Evolutionary conservation across 257 asterid genomes (phyloP), one percentile per base, ranked within the genome.

Genomic region (Penstemon davidsonii): DNA sequence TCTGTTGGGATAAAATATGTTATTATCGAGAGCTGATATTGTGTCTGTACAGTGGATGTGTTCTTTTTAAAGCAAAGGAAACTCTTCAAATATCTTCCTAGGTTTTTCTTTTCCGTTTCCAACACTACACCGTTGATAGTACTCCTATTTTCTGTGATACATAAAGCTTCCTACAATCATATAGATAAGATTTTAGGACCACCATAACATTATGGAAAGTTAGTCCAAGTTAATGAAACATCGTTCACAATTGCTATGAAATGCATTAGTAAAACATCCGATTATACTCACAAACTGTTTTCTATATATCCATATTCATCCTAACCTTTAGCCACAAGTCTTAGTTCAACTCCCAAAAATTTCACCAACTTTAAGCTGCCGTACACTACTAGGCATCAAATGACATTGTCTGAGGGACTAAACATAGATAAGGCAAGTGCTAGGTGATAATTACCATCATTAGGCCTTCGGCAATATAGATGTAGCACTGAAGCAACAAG

Each of bases 381-480:
- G 19, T 60, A 40, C 67, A 53, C 45, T 46, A 53, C 5, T 19
- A 73, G 50, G 44, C 71, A 64, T 46, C 41, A 50, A 63, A 70
- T 10, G 55, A 9, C 53, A 72, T 50, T 25, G 51, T 38, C 38
- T 50, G 54, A 4, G 13, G 47, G 19, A 6, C 60, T 6, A 33
- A 44, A 65, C 47, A 70, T 43, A 40, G 51, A 57, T 45, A 25
- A 18, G 53, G 56, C 18, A 67, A 18, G 38, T n/a, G 12, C 44
- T 61, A 74, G 19, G 76, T 19, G 77, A 67, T 40, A 69, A 58
- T 81, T 90, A 91, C 99, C 99, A 88, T 84, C 82, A 89, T 84
- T 71, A 94, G 96, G 70, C 97, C 99, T 82, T 94, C 92, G 15
- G 96, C 91, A 65, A 91, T 79, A 81, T 82, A 78, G 68, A 87